These are phyloP conservation scores for Lactifluus piperatus DNA, from an alignment of 768 basidiomycete genomes.

Conservation along the genomic window DNA sequence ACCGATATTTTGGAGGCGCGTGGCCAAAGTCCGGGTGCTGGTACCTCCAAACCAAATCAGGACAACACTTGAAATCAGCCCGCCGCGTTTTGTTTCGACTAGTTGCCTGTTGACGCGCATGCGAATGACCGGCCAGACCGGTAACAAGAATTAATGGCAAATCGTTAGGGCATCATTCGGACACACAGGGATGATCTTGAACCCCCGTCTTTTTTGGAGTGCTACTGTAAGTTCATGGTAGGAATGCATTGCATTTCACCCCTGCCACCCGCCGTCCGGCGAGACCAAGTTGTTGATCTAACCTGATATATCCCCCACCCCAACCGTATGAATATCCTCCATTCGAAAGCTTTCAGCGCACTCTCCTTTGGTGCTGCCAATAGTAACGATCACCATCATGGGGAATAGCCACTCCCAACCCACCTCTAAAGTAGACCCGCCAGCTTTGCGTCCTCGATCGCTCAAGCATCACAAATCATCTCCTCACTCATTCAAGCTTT, in stretches of 20 bases:
- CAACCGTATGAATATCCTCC: constrained; percentile 13
- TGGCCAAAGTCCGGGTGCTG: too few species aligned
- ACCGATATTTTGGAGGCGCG: too few species aligned
- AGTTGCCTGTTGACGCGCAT: too few species aligned
- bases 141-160: background rate
- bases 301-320: background rate
- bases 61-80: background rate
- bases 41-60: background rate
- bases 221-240: background rate
- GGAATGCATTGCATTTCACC: constrained; percentile 11
- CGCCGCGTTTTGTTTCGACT: background rate
- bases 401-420: constrained; percentile 6
- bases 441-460: constrained; percentile 2
- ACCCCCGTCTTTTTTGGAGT: background rate
- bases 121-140: background rate
- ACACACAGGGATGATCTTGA: background rate
- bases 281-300: background rate
- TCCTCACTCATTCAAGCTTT: constrained; percentile 8
- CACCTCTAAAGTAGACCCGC: background rate
- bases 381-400: constrained; percentile 2
- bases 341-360: background rate
- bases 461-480: constrained; percentile 19
- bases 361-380: background rate
- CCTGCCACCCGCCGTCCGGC: background rate
- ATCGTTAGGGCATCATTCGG: background rate